Percentiles rank a stretch among this genome's conserved stretches.
phyloP scores from a whole-genome alignment of 208 protist genomes.

The Leishmania guyanensis region DNA sequence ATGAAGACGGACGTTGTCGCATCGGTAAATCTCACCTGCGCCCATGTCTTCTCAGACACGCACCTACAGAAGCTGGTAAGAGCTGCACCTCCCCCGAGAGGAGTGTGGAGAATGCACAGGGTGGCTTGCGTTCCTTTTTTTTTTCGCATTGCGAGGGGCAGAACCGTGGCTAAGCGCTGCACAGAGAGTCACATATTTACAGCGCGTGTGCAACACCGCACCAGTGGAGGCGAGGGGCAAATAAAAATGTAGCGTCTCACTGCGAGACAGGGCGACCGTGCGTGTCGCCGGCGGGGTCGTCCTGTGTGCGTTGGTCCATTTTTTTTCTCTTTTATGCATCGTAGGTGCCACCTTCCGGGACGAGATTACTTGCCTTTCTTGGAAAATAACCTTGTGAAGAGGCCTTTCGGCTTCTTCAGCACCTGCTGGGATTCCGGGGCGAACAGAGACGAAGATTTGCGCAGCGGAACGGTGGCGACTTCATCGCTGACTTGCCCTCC shows the following conservation, averaged over 20 bases:
- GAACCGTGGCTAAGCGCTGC: neutral
- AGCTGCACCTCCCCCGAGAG: neutral
- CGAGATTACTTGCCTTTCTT: constrained; percentile 15
- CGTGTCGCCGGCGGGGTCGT: neutral
- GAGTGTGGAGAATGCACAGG: neutral
- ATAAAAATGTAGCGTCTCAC: neutral
- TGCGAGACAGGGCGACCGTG: neutral
- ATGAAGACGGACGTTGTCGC: neutral
- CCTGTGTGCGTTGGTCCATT: neutral
- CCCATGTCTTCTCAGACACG: too few species aligned
- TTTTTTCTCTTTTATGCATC: neutral
- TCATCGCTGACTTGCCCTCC: neutral
- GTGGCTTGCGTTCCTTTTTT: neutral
- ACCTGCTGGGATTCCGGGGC: neutral
- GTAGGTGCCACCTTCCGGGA: neutral
- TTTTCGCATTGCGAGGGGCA: neutral
- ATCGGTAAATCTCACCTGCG: neutral
- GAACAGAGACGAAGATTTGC: neutral
- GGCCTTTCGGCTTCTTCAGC: constrained; percentile 7
- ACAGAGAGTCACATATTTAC: neutral
- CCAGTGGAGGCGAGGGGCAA: neutral
- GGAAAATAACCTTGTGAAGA: constrained; percentile 31
- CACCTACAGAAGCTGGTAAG: neutral
- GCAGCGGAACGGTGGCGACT: neutral
- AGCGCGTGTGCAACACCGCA: neutral